phyloP scores from a whole-genome alignment of 257 asterid genomes.

The Sherardia arvensis region DNA sequence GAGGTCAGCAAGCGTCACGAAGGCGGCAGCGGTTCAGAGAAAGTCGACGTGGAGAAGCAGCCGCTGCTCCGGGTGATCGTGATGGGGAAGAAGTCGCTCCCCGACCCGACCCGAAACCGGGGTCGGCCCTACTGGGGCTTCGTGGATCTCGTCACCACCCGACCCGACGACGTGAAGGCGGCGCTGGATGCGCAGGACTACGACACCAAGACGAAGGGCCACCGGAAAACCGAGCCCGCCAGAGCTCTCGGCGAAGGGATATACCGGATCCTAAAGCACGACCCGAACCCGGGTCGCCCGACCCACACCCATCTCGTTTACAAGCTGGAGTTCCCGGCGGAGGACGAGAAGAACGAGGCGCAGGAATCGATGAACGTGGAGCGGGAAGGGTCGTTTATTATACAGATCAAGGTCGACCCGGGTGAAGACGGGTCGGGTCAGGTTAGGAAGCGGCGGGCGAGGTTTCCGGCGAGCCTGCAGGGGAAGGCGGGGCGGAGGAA shows the following conservation, averaged over 20 bases:
- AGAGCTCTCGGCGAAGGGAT: conserved; percentile 52
- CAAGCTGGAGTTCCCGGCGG: conserved; percentile 55
- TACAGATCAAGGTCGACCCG: conserved; percentile 60
- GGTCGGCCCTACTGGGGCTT: conserved; percentile 33
- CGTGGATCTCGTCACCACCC: conserved; percentile 31
- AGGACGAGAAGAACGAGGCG: conserved; percentile 30
- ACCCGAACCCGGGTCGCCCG: conserved; percentile 14
- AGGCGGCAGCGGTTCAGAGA: conserved; percentile 33
- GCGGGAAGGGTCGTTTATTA: conserved; percentile 49
- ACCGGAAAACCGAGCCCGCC: conserved; percentile 21
- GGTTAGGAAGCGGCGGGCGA: conserved; percentile 45
- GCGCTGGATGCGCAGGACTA: conserved; percentile 28
- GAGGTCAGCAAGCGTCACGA: conserved; percentile 11
- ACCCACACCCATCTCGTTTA: conserved; percentile 61
- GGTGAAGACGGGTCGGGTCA: conserved; percentile 11
- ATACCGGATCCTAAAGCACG: conserved; percentile 48
- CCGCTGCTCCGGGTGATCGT: conserved; percentile 41
- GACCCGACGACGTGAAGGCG: conserved; percentile 23
- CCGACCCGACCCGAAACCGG: conserved; percentile 37
- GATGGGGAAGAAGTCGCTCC: conserved; percentile 70
- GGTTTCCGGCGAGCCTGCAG: conserved; percentile 51
- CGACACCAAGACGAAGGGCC: conserved; percentile 29
- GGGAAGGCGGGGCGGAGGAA: conserved; percentile 35
- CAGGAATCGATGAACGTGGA: conserved; percentile 52
- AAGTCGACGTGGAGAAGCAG: conserved; percentile 34